Base-by-base conservation (phyloP, 2,329 filamentous ascomycete species). In the Neurospora sp. region DNA sequence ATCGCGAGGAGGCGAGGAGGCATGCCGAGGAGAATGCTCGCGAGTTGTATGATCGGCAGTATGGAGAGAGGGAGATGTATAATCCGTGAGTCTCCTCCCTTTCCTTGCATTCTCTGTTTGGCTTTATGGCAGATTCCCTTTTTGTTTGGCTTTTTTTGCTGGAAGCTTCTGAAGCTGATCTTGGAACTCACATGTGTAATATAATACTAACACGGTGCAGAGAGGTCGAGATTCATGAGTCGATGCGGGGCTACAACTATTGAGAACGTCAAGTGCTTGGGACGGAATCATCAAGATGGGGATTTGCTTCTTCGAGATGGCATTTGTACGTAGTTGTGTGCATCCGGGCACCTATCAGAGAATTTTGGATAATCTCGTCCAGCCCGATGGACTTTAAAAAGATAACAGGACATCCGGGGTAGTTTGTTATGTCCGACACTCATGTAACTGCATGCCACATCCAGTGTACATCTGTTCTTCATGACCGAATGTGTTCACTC, bases 31-130 rank as follows among this genome's bases (percentile, higher is more conserved):
- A 85, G 79, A 84, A 87, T 76, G 87, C 84, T 57, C 81, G 88
- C 79, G 74, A 84, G 52, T 81, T 90, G 77, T 91, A 91, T 77
- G 85, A 90, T 40, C 74, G 87, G 74, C 88, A 90, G 78, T 90
- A 91, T 78, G 82, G 83, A 66, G 74, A 77, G 39, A 75, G 78
- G 70, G 81, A 86, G 46, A 76, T 86, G 76, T 90, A 85, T 75
- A 81, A 89, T 79, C 87, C 87, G 84, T 86, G 77, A 81, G 84
- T 83, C 6, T n/a, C 10, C 6, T n/a, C 10, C 19, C 23, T 33
- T 2, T 66, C 12, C 8, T 19, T 62, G 5, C 41, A 43, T 43
- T 11, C 8, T 19, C 8, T 19, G 41, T 4, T 43, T 19, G 41
- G 17, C 17, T 17, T 41, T 17, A 41, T 41, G 15, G 39, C 39